These are phyloP conservation scores for Tricholomella constricta DNA, from an alignment of 768 basidiomycete genomes.

Conservation along the genomic window DNA sequence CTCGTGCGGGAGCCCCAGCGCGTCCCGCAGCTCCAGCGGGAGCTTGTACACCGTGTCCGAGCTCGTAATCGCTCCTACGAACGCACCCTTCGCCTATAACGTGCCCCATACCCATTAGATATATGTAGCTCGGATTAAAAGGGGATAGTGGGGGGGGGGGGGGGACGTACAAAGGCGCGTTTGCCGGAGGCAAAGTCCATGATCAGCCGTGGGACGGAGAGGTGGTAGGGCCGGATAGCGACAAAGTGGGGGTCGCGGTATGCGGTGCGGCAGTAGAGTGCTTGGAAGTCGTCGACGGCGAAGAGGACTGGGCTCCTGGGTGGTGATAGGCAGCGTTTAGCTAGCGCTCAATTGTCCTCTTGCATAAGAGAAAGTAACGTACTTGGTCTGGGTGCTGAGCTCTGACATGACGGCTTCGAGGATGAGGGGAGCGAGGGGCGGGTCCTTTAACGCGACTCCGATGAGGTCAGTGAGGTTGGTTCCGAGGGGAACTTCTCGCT, in stretches of 20 bases:
- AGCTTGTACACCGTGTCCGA: constrained; percentile 60
- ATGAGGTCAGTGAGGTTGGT: constrained; percentile 57
- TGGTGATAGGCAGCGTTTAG: not conserved
- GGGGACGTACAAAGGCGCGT: constrained; percentile 59
- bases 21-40: constrained; percentile 65
- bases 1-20: constrained; percentile 48
- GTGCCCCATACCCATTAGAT: no score
- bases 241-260: constrained; percentile 78
- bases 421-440: constrained; percentile 52
- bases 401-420: constrained; percentile 61
- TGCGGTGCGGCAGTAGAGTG: constrained; percentile 64
- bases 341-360: not conserved
- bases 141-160: not conserved
- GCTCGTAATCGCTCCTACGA: constrained; percentile 69
- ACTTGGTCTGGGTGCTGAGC: constrained; percentile 68
- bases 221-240: constrained; percentile 70
- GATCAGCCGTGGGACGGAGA: constrained; percentile 75
- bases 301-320: constrained; percentile 74
- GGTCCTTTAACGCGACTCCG: constrained; percentile 56
- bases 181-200: constrained; percentile 79
- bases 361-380: constrained; percentile 18
- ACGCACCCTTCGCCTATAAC: constrained; percentile 64
- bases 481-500: constrained; percentile 48
- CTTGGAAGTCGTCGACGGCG: constrained; percentile 88
- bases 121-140: not conserved